Evolutionary conservation across 139 green algal genomes (phyloP), one percentile per base, ranked within the genome.

Genomic region (Zygnema cylindricum): DNA sequence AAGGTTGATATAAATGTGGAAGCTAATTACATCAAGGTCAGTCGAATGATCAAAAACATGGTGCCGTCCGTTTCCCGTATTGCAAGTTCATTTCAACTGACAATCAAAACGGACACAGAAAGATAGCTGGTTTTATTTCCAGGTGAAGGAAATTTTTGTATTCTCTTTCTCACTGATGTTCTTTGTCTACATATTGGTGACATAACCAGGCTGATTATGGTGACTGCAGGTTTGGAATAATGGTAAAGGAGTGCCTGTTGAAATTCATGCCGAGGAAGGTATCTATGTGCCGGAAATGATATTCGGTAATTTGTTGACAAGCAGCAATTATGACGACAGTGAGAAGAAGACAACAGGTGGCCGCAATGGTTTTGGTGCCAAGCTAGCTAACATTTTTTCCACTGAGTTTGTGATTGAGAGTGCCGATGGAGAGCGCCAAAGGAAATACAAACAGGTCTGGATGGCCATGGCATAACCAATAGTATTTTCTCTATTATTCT

Each of bases 311-410:
- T 94, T 99, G 75, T 95, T 99, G 7, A 99, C 98, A 42, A 97
- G 94, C 79, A 98, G 94, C 91, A 99, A 99, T 93, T 99, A 99
- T 88, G 93, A 99, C 84, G 98, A 99, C 93, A 94, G 93, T n/a
- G 95, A 99, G 91, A 96, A 98, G 92, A 99, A 99, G 94, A 95
- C 92, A 25, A 98, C 96, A n/a, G 98, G 98, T 30, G 98, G 98
- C 0, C 93, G 98, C 43, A 99, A 99, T 88, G 98, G 98, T 22
- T 99, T 98, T 84, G 98, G 98, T 41, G 97, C 98, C 77, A 99
- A 99, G 95, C 95, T 99, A 36, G 95, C 98, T 77, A 99, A 99
- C 95, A 99, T 99, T 88, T 99, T 99, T 93, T 99, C 97, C 36
- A 98, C 92, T 0, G 95, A 98, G 88, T 99, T 99, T 79, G 88